These are phyloP conservation scores for Pseudogymnoascus sp. DNA, from an alignment of 2,329 filamentous ascomycete genomes.

Conservation along the genomic window DNA sequence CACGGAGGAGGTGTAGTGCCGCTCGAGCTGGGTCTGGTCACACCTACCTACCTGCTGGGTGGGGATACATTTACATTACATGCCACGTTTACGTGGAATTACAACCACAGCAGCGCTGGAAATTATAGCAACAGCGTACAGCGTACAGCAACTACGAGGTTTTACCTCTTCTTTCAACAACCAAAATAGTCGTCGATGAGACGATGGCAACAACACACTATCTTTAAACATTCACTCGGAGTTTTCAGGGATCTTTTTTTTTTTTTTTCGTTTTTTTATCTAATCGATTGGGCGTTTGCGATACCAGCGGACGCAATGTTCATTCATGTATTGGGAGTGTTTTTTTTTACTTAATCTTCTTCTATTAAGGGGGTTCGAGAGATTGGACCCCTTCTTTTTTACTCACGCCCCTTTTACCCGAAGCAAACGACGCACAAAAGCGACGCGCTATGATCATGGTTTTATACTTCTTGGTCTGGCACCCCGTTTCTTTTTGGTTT, in stretches of 20 bases:
- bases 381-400: neutral
- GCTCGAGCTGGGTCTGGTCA: neutral
- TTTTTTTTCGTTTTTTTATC: neutral
- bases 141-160: neutral
- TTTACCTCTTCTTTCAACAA: neutral
- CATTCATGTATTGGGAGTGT: no score
- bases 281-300: no score
- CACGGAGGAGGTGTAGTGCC: slow-evolving; percentile 35
- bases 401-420: neutral
- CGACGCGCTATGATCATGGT: neutral
- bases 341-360: neutral
- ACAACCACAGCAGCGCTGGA: neutral
- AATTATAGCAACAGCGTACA: neutral
- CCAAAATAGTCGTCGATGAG: no score
- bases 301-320: no score
- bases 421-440: neutral
- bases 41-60: neutral
- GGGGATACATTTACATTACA: neutral
- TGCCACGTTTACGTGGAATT: neutral
- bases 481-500: neutral
- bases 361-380: neutral
- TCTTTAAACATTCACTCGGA: neutral
- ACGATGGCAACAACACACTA: neutral
- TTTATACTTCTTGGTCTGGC: neutral
- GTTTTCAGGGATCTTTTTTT: neutral